phyloP scores from a whole-genome alignment of 2,329 filamentous ascomycete genomes.

The Emergomyces orientalis region DNA sequence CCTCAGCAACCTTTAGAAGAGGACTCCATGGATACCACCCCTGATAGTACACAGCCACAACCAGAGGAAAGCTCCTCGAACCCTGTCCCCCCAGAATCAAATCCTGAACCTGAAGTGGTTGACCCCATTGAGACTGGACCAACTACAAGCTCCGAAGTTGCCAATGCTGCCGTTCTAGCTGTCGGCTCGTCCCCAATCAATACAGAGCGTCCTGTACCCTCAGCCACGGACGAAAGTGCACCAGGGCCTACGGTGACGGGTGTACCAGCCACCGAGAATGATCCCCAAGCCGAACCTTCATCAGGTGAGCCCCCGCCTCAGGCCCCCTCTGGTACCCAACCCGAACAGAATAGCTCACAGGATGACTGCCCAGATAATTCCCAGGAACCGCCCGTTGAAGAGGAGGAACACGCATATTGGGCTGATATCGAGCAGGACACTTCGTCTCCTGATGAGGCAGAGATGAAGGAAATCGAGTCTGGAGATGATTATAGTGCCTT shows the following conservation, averaged over 20 bases:
- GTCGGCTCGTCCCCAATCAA: not conserved
- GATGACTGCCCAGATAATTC: not conserved
- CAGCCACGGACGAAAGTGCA: not conserved
- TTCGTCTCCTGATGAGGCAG: constrained; percentile 47
- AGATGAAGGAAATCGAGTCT: constrained; percentile 48
- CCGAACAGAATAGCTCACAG: not conserved
- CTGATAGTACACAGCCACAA: constrained; percentile 5
- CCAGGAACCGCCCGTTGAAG: not conserved
- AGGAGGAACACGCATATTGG: constrained; percentile 37
- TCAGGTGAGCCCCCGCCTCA: not conserved
- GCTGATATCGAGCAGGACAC: constrained; percentile 48
- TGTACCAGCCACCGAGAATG: not conserved
- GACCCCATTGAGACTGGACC: constrained; percentile 2
- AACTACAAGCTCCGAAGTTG: not conserved
- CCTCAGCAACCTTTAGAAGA: not conserved
- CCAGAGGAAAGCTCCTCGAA: not conserved
- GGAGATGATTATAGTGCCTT: constrained; percentile 44
- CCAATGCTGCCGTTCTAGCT: not conserved
- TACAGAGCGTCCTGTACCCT: not conserved
- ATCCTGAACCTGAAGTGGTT: not conserved
- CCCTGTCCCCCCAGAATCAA: not conserved
- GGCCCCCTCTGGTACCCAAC: not conserved
- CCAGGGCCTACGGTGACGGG: not conserved
- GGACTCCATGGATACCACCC: constrained; percentile 10
- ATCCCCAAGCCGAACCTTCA: not conserved